Conservation (phyloP, 2,329 filamentous ascomycete genomes). For the Phaeoacremonium minimum region DNA sequence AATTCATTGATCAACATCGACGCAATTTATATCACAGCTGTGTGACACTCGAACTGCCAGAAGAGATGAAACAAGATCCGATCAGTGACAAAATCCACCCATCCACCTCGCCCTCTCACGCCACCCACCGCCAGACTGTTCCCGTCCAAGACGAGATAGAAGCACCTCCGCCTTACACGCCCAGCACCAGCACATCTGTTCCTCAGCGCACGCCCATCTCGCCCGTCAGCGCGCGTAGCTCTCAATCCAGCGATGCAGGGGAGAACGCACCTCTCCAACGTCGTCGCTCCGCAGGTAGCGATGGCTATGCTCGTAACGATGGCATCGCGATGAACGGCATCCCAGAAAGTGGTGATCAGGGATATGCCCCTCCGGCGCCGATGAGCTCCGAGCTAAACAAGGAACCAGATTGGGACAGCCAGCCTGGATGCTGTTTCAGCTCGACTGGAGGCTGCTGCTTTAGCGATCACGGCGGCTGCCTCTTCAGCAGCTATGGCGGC, state of each 20-base stretch:
- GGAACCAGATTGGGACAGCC: neutral
- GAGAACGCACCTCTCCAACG: neutral
- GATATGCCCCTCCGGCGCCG: neutral
- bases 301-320: no score
- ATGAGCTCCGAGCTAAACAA: neutral
- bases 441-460: constrained; percentile 6
- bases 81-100: no score
- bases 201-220: neutral
- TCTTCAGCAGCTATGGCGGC: constrained; percentile 6
- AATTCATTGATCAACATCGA: no score
- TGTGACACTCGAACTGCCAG: no score
- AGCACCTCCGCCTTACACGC: constrained; percentile 6
- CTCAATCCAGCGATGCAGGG: neutral
- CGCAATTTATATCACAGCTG: no score
- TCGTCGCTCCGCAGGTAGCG: no score
- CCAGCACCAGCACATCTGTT: neutral
- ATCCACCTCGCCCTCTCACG: neutral
- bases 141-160: neutral
- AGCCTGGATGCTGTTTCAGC: constrained; percentile 4
- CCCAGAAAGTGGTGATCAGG: no score
- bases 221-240: neutral
- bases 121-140: neutral
- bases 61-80: no score
- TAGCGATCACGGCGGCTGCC: constrained; percentile 5
- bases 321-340: no score